Evolutionary conservation across 129 eudicot species (phyloP), one percentile per base, ranked within the genome.

Genomic region (Chrysanthemum seticuspe): DNA sequence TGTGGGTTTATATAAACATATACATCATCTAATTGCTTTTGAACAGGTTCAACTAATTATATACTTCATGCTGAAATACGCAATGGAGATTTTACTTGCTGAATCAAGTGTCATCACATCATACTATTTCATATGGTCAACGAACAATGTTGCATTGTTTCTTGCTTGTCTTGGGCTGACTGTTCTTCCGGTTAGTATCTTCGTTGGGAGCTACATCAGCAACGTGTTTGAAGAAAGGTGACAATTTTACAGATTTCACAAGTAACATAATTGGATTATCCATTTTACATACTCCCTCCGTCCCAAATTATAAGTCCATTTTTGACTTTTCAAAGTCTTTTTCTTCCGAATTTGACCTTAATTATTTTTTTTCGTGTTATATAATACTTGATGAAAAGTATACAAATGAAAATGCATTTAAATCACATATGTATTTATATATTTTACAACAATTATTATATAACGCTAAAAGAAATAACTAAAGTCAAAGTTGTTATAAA

Each of bases 1-100:
- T 40, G 45, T n/a, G 16, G 53, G 0, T 12, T 21, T 48, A 62
- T 68, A 65, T 66, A 40, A 40, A 27, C 25, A 66, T 27, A 15
- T 23, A 8, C 68, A 34, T 19, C 53, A 21, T 51, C 34, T 51
- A 11, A 27, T 45, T 40, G 13, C 14, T 63, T 75, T 29, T 74
- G 76, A 68, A 70, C 79, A 87, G 92, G 92, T 77, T 71, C 92
- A 87, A 15, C 76, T 87, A 62, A 71, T 87, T 34, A 81, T 87
- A 74, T 87, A 87, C 72, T 87, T 87, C 80, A 87, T 87, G 92
- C 89, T 87, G 31, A 87, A 87, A 78, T 87, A 82, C 13, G 89
- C 86, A n/a, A 80, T 87, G 87, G 92, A 87, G 85, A 87, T 87
- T 47, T 75, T 87, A 70, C 85, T 87, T 31, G 86, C 92, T n/a